Base-by-base conservation (phyloP, 2,329 filamentous ascomycete species). In the Fusarium virguliforme region DNA sequence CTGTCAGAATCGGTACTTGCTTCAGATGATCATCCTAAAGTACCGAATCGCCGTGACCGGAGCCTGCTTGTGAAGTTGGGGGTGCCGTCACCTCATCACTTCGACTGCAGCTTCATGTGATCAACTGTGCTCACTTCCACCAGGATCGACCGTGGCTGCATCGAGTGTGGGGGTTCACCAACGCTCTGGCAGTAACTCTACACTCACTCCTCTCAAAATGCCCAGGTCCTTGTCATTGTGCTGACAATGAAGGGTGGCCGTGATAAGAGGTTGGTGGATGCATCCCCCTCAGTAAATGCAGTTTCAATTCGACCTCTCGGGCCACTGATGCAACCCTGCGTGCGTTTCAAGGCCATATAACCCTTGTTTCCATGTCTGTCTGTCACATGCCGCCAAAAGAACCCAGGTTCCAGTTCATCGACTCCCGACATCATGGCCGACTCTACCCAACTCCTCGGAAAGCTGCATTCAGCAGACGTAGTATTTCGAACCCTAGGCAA, bases 161-260 rank as follows among this genome's bases (percentile, higher is more conserved):
- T 50, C 51, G 24, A 55, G 40, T 37, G 66, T 74, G 68, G 74
- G 74, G 70, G 65, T 37, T 63, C 64, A 48, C 8, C 66, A 61
- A 61, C 28, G 41, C 40, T 46, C 18, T 59, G 43, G 62, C 48
- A 30, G 43, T 62, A 62, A 58, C 37, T 18, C 18, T 18, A 18
- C 15, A 48, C 32, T 37, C 46, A 35, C 18, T 28, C 32, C 15
- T 59, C 2, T 38, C 32, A 37, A 41, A 35, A 22, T 26, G 40
- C 26, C 34, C 18, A 24, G 32, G 24, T 34, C 24, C 30, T 60
- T 34, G 30, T 59, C 41, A 60, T 38, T 12, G 8, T 24, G 32
- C 24, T 60, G 56, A 12, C 43, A 15, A 37, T 37, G 13, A 6
- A 43, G 28, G n/a, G 15, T 40, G 10, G 6, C 22, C 6, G 9